These are phyloP conservation scores for Ramichloridium luteum DNA, from an alignment of 2,329 filamentous ascomycete species.

Conservation along the genomic window DNA sequence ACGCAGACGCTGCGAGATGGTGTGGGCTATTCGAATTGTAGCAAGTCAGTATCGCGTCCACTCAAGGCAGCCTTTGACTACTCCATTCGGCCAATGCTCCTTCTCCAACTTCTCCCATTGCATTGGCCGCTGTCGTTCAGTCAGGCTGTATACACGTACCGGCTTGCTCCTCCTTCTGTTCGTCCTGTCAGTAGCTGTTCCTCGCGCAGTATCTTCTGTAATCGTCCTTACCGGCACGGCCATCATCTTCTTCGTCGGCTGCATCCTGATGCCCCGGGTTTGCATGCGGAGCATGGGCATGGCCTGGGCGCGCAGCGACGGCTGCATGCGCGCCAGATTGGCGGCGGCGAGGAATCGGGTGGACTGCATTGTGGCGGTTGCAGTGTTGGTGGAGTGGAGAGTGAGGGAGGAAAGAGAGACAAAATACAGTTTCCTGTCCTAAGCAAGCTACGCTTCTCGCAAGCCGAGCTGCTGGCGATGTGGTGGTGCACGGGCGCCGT, in stretches of 20 bases:
- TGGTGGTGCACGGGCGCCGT: no score
- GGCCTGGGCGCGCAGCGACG: constrained; percentile 24
- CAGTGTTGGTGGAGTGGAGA: constrained; percentile 21
- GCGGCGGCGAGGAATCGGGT: constrained; percentile 29
- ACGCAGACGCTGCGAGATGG: constrained; percentile 87
- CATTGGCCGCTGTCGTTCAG: no score
- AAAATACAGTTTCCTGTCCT: no score
- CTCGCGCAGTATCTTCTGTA: background rate
- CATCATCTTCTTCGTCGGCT: constrained; percentile 18
- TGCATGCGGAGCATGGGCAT: constrained; percentile 24
- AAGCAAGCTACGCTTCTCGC: no score
- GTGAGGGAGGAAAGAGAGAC: no score
- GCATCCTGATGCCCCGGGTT: constrained; percentile 22
- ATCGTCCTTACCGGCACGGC: constrained; percentile 22
- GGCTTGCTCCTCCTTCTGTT: constrained; percentile 51
- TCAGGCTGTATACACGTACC: constrained; percentile 35
- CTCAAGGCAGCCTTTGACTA: no score
- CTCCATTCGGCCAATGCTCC: no score
- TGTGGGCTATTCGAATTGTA: constrained; percentile 58
- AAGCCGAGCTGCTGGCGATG: no score
- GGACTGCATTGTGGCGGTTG: constrained; percentile 22
- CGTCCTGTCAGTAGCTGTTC: constrained; percentile 28
- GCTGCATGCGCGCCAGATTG: constrained; percentile 26
- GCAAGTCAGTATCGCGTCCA: no score
- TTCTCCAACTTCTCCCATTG: no score